Percentiles rank a stretch among this genome's conserved stretches.
Conservation (phyloP, 2,329 filamentous ascomycete species). For the Macrophomina pseudophaseolina region DNA sequence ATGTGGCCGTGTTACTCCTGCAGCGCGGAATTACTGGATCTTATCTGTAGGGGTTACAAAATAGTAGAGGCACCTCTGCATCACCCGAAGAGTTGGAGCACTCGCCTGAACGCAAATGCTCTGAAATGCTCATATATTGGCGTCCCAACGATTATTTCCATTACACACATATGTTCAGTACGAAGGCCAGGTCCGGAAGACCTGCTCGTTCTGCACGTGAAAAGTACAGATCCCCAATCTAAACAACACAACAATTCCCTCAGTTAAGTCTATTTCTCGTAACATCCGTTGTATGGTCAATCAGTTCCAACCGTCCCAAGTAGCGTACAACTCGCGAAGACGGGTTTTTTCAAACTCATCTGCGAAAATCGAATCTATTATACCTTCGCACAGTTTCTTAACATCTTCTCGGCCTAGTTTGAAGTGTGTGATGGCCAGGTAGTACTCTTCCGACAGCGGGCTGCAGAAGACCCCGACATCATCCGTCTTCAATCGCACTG, state of each 20-base stretch:
- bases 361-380: constrained; percentile 70
- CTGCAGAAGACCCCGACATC: constrained; percentile 84
- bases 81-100: no score
- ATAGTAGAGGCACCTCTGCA: no score
- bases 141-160: no score
- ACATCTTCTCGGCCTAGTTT: constrained; percentile 56
- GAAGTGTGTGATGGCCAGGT: constrained; percentile 74
- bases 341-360: constrained; percentile 65
- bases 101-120: no score
- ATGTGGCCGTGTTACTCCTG: no score
- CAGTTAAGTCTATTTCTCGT: background rate
- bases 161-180: no score
- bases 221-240: background rate
- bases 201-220: no score
- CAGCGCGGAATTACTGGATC: no score
- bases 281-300: background rate
- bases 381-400: constrained; percentile 63
- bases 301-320: constrained; percentile 24
- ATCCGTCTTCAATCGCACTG: constrained; percentile 66
- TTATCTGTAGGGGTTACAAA: no score
- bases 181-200: no score
- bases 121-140: no score
- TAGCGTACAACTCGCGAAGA: constrained; percentile 41
- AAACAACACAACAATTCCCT: background rate
- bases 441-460: constrained; percentile 76